Base-by-base conservation (phyloP, 2,329 filamentous ascomycete genomes). In the Magnaporthales sp. region DNA sequence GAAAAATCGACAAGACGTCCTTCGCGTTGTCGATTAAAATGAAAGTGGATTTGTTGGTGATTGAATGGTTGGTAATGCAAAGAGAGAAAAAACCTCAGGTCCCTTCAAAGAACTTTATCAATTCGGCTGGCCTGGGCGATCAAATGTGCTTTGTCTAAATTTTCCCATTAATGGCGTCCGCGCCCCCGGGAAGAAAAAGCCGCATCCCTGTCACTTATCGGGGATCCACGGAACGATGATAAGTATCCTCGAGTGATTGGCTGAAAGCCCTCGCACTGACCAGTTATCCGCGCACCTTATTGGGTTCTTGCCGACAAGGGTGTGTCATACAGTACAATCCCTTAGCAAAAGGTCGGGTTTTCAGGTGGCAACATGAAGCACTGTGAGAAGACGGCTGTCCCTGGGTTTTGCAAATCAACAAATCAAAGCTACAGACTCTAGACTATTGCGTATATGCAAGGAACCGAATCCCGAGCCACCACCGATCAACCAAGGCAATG, bases 401-500 rank as follows among this genome's bases (percentile, higher is more conserved):
- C 38, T 46, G 19, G 38, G 19, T 19, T 13, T 24, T 26, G 60
- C 10, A 62, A 29, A 62, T 62, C 60, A 27, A 30, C 27, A 62
- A 29, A 46, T 46, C 22, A 26, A 26, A 22, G n/a, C 11, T 58
- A 26, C 54, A 58, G 1, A 56, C 54, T 58, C 4, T 27, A 26
- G 9, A 8, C 22, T 61, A 13, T 29, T 61, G 56, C 56, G 56
- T 26, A 61, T 4, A 13, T 61, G 27, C 56, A 56, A 51, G 24
- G 63, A 46, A 54, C 46, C 63, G 63, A 65, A 65, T 65, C 51
- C 63, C 29, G 63, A 65, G 19, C 6, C n/a, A 64, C 62, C 62
- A 64, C 62, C 62, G 24, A 32, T 9, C 22, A 29, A 22, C n/a
- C 3, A 64, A 46, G 10, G 13, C 32, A 24, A 58, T 26, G 54